Evolutionary conservation across 805 yeast species (phyloP), one percentile per base, ranked within the genome.

Genomic region (Candida sithepensis): DNA sequence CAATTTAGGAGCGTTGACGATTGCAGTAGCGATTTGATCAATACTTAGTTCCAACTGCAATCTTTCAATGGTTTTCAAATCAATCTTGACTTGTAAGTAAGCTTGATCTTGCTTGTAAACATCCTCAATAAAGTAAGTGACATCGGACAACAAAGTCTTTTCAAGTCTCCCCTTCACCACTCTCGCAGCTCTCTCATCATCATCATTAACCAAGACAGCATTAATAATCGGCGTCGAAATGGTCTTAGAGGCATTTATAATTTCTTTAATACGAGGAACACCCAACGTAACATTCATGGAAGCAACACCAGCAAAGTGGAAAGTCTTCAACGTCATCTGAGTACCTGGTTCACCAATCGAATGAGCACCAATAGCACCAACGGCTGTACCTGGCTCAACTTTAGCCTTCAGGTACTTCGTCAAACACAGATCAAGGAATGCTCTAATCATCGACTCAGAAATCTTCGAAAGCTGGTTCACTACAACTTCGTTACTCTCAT

Each of bases 261-360:
- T 94, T 74, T 94, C 99, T 71, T 94, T 94, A 66, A 94, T 92
- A 79, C 99, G 97, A 43, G 99, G 99, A 45, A 94, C 99, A 80
- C 99, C 99, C 57, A 94, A 79, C 0, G 99, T 94, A 55, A 92
- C 96, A 73, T 94, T 94, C 97, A 92, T 94, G 41, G 96, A 87
- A 32, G 99, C 98, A 48, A 94, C 99, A 77, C 99, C 99, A 61
- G 99, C 99, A 77, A 94, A 94, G 76, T 94, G 72, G 69, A 68
- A 68, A 58, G 84, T 79, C 64, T 79, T 79, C 66, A 79, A 77
- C 4, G 99, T 94, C 99, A 94, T 94, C 72, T 94, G 99, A 0
- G 99, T 94, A 66, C 98, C 99, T 20, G 99, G 99, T 65, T 92
- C 99, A 72, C 99, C 99, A 73, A 94, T 94, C 39, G 97, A 88